phyloP scores from a whole-genome alignment of 73 alveolate genomes.

The Paramecium sexaurelia region DNA sequence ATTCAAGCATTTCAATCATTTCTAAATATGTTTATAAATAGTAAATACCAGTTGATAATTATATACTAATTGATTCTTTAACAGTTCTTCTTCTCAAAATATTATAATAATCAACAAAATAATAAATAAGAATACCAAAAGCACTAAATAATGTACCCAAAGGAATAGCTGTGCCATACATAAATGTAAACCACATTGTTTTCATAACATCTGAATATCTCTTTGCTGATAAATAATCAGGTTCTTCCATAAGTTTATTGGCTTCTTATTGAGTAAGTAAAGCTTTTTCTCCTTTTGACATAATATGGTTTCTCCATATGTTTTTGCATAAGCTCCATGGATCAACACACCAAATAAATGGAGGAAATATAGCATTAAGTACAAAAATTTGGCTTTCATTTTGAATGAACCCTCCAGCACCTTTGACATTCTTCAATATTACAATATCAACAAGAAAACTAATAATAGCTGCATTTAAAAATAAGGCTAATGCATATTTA shows the following conservation, averaged over 20 bases:
- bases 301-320: slow-evolving; percentile 28
- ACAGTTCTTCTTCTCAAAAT: slow-evolving; percentile 66
- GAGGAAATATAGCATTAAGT: slow-evolving; percentile 63
- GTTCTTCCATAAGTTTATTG: slow-evolving; percentile 64
- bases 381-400: slow-evolving; percentile 60
- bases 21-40: neutral
- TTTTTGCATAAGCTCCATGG: slow-evolving; percentile 60
- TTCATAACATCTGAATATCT: slow-evolving; percentile 71
- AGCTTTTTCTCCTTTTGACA: slow-evolving; percentile 22
- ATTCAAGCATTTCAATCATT: slow-evolving; percentile 67
- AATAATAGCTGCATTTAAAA: slow-evolving; percentile 63
- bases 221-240: slow-evolving; percentile 58
- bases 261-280: slow-evolving; percentile 69
- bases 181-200: slow-evolving; percentile 69
- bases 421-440: slow-evolving; percentile 44
- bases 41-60: slow-evolving; percentile 45
- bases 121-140: slow-evolving; percentile 46
- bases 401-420: slow-evolving; percentile 61
- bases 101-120: slow-evolving; percentile 63
- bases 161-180: slow-evolving; percentile 65
- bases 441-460: slow-evolving; percentile 63
- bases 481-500: slow-evolving; percentile 51
- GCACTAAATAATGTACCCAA: slow-evolving; percentile 65
- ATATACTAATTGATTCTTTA: slow-evolving; percentile 51
- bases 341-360: slow-evolving; percentile 62